Percentiles rank a stretch among this genome's conserved stretches.
Conservation (phyloP, 768 basidiomycete species). For the Russula dissimulans region DNA sequence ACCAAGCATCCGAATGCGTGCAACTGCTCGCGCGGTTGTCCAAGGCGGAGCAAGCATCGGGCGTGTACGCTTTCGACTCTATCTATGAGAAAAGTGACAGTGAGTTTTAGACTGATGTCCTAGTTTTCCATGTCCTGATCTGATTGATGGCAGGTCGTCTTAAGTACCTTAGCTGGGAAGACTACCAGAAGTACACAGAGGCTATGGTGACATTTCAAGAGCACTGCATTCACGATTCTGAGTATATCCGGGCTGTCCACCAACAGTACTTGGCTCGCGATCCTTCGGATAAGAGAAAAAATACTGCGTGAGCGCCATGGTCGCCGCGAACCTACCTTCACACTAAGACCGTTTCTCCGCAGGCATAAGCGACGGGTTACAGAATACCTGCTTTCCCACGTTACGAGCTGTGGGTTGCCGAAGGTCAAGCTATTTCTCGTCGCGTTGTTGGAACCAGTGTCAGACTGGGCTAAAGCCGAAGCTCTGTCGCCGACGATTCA, state of each 20-base stretch:
- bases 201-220: conserved; percentile 41
- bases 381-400: conserved; percentile 75
- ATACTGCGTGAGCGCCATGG: conserved; percentile 36
- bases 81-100: conserved; percentile 59
- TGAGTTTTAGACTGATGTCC: conserved; percentile 25
- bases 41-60: conserved; percentile 34
- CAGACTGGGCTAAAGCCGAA: conserved; percentile 41
- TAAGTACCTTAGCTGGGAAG: conserved; percentile 62
- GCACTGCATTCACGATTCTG: conserved; percentile 50
- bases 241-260: conserved; percentile 52
- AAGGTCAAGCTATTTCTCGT: conserved; percentile 48
- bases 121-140: neutral
- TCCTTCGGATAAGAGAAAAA: conserved; percentile 48
- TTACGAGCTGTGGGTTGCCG: conserved; percentile 45
- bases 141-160: conserved; percentile 30
- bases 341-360: neutral
- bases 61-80: conserved; percentile 63
- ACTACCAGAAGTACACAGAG: conserved; percentile 49
- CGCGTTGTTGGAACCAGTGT: conserved; percentile 35
- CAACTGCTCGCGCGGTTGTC: conserved; percentile 35
- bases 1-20: conserved; percentile 49
- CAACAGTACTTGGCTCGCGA: conserved; percentile 40
- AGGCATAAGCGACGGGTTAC: conserved; percentile 67
- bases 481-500: conserved; percentile 54
- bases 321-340: neutral